These are phyloP conservation scores for Vicia villosa DNA, from an alignment of 306 rosid species.

Conservation along the genomic window DNA sequence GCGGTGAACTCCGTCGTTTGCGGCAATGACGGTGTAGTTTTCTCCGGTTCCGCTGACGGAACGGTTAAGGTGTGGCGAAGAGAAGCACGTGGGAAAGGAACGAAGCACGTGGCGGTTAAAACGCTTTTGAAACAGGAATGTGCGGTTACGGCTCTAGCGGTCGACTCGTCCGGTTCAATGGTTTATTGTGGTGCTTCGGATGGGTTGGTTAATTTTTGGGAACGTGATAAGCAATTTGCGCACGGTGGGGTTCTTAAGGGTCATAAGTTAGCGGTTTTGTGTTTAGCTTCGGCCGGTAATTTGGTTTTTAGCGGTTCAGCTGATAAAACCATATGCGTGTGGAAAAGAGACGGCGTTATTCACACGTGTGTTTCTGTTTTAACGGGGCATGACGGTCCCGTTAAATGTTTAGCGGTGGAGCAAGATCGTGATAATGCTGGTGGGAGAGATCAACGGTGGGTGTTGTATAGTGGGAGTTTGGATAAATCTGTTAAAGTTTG, in stretches of 20 bases:
- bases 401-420: slow-evolving; percentile 83
- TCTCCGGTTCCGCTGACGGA: slow-evolving; percentile 89
- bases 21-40: slow-evolving; percentile 45
- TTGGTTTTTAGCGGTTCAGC: slow-evolving; percentile 81
- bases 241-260: slow-evolving; percentile 84
- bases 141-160: slow-evolving; percentile 77
- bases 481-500: slow-evolving; percentile 95
- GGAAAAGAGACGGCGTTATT: slow-evolving; percentile 65
- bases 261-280: slow-evolving; percentile 78
- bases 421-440: slow-evolving; percentile 40
- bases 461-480: slow-evolving; percentile 86
- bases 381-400: slow-evolving; percentile 84
- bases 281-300: slow-evolving; percentile 61
- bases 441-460: slow-evolving; percentile 51
- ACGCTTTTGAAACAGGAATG: slow-evolving; percentile 78
- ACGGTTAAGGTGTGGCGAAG: slow-evolving; percentile 77
- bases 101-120: slow-evolving; percentile 53
- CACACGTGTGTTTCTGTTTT: slow-evolving; percentile 80
- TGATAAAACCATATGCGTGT: slow-evolving; percentile 80
- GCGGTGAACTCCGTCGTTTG: slow-evolving; percentile 80
- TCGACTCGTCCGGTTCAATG: slow-evolving; percentile 46
- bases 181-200: slow-evolving; percentile 85
- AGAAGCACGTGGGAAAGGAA: slow-evolving; percentile 46
- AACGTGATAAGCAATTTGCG: slow-evolving; percentile 45
- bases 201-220: slow-evolving; percentile 84